Percentiles rank a stretch among this genome's conserved stretches.
phyloP scores from a whole-genome alignment of 805 yeast genomes.

The Cyberlindnera xishuangbannaensis region DNA sequence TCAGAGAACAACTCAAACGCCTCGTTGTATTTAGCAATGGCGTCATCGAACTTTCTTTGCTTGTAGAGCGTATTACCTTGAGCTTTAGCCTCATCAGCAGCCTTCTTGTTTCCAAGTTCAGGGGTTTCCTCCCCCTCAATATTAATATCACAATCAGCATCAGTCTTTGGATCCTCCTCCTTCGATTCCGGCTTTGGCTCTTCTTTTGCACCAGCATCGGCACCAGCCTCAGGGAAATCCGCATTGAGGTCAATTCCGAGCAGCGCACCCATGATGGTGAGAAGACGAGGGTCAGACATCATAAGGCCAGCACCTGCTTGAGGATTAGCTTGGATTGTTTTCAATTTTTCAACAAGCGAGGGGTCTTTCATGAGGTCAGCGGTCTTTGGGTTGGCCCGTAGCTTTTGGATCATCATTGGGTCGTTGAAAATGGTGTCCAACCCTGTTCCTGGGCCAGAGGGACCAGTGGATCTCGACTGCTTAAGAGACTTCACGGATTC shows the following conservation, averaged over 20 bases:
- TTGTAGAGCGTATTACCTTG: conserved; percentile 87
- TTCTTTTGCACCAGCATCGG: conserved; percentile 15
- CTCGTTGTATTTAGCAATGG: conserved; percentile 75
- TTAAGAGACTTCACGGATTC: conserved; percentile 61
- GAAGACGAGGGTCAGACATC: conserved; percentile 75
- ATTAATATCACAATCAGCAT: conserved; percentile 30
- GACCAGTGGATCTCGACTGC: conserved; percentile 36
- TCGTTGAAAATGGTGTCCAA: conserved; percentile 73
- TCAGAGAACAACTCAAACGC: conserved; percentile 83
- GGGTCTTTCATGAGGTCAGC: conserved; percentile 87
- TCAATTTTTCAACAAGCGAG: conserved; percentile 62
- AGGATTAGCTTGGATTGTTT: conserved; percentile 63
- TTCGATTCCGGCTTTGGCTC: conserved; percentile 12
- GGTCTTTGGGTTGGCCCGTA: conserved; percentile 81
- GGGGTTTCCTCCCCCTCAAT: conserved; percentile 21
- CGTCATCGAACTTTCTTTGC: conserved; percentile 83
- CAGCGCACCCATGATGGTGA: conserved; percentile 81
- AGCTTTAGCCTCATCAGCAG: conserved; percentile 69
- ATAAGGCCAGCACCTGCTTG: conserved; percentile 64
- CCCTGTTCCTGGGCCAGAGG: conserved; percentile 57
- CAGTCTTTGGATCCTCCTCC: conserved; percentile 20
- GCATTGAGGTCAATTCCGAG: conserved; percentile 72
- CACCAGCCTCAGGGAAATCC: conserved; percentile 10
- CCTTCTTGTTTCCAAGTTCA: conserved; percentile 27
- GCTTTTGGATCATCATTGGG: conserved; percentile 69